Base-by-base conservation (phyloP, 345 rosid species). In the Litchi chinensis region DNA sequence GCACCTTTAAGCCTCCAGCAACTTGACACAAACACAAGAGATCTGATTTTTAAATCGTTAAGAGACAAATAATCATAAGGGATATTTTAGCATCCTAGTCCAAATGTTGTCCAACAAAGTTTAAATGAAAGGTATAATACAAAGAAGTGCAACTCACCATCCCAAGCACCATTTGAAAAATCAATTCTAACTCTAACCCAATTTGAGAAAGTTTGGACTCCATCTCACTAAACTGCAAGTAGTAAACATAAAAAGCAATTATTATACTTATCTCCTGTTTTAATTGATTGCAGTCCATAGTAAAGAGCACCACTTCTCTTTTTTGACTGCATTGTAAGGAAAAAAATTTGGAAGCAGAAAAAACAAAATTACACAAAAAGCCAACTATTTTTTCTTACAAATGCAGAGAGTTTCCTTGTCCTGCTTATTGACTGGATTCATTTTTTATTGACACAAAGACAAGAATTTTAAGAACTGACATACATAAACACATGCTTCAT, bases 91-190 rank as follows among this genome's bases (percentile, higher is more conserved):
- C 5, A 26, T 69, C 19, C 12, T 12, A 72, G 41, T 66, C 44
- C 41, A 10, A 26, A 22, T 21, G 9, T 12, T 18, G 11, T 24
- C 77, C 18, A 43, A 50, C 48, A 8, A 10, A 77, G 6, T 44
- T 15, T 32, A 77, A 24, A 65, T 65, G 66, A 24, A 32, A 48
- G 19, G 56, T 39, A 54, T 26, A 16, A 43, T 7, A 79, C 18
- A 50, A 67, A 75, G 68, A 70, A 77, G 67, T 60, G 73, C 69
- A 75, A 82, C 95, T 95, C 77, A 92, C 98, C 87, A 93, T 68
- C 68, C 94, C 97, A 18, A 91, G 82, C 56, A 95, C 88, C 94
- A 93, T 89, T 82, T 89, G 87, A 68, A 86, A 85, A 82, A 93
- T 85, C 62, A 78, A 73, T 71, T 89, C 92, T 68, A 91, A 88